Evolutionary conservation across 768 basidiomycete genomes (phyloP).

Genomic region (Termitomyces sp.): DNA sequence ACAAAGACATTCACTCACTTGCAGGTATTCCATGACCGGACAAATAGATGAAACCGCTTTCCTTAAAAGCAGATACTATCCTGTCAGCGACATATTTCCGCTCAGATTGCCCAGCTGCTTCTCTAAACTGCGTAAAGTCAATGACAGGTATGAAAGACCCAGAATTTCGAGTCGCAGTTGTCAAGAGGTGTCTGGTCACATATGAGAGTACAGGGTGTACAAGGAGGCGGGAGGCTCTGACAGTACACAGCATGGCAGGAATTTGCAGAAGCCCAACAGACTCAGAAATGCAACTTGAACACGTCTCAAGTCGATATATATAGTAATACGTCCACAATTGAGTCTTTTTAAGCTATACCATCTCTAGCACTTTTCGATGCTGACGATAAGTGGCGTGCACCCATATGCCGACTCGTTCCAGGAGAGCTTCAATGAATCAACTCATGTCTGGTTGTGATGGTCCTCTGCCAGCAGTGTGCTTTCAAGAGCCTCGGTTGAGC

Average conservation of each 20-base stretch:
- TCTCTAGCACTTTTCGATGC: too few relatives aligned
- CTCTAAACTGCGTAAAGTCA: constrained; percentile 68
- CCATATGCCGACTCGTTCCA: too few relatives aligned
- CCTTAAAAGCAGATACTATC: constrained; percentile 75
- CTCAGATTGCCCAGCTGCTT: constrained; percentile 45
- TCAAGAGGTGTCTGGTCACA: constrained; percentile 21
- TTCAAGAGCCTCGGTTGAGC: too few relatives aligned
- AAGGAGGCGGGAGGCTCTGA: constrained; percentile 20
- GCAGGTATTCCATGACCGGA: constrained; percentile 66
- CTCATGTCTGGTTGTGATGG: too few relatives aligned
- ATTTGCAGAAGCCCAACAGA: too few relatives aligned
- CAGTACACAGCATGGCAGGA: constrained; percentile 24
- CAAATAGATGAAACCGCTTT: constrained; percentile 80
- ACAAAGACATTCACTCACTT: constrained; percentile 21
- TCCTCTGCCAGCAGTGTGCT: too few relatives aligned
- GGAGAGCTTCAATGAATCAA: too few relatives aligned
- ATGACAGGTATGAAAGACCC: constrained; percentile 69
- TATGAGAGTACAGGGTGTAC: constrained; percentile 13
- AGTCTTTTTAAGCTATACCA: too few relatives aligned
- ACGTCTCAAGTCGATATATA: too few relatives aligned
- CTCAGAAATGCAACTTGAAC: too few relatives aligned
- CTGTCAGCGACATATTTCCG: constrained; percentile 61
- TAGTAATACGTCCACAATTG: too few relatives aligned
- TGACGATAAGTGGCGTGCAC: too few relatives aligned
- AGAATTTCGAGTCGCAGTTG: constrained; percentile 20